Evolutionary conservation across 805 yeast genomes (phyloP).

Genomic region (Hanseniaspora mollemarum): DNA sequence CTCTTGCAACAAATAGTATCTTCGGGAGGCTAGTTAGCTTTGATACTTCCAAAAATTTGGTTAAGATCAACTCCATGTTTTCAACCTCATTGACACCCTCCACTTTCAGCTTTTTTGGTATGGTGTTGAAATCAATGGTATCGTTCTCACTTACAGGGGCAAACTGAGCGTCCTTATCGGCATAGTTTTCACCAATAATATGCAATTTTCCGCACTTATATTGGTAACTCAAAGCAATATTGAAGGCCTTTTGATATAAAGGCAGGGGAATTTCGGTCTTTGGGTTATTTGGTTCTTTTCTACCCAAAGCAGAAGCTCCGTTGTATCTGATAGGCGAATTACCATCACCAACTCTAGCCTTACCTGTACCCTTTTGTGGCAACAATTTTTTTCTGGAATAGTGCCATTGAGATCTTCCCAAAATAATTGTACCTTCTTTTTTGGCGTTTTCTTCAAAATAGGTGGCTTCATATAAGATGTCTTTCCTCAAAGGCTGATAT

Average conservation of each 20-base stretch:
- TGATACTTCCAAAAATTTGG: slow-evolving; percentile 40
- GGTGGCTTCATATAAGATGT: slow-evolving; percentile 86
- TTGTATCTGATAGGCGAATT: slow-evolving; percentile 85
- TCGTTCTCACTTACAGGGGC: slow-evolving; percentile 20
- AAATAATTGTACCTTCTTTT: slow-evolving; percentile 83
- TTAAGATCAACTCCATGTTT: slow-evolving; percentile 30
- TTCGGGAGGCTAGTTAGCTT: slow-evolving; percentile 38
- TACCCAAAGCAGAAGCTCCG: slow-evolving; percentile 82
- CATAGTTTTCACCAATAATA: slow-evolving; percentile 45
- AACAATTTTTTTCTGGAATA: slow-evolving; percentile 71
- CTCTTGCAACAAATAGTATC: slow-evolving; percentile 57
- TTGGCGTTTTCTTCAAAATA: slow-evolving; percentile 80
- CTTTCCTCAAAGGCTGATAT: slow-evolving; percentile 73
- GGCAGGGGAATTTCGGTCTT: slow-evolving; percentile 64
- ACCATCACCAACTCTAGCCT: slow-evolving; percentile 92
- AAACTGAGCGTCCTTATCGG: slow-evolving; percentile 24
- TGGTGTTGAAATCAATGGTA: slow-evolving; percentile 22
- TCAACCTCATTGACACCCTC: slow-evolving; percentile 25
- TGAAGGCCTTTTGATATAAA: slow-evolving; percentile 62
- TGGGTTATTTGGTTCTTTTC: slow-evolving; percentile 82
- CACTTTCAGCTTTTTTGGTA: neutral
- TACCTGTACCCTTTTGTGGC: slow-evolving; percentile 89
- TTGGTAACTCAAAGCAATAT: slow-evolving; percentile 70
- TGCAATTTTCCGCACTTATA: slow-evolving; percentile 64
- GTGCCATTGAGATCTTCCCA: slow-evolving; percentile 76